phyloP scores from a whole-genome alignment of 140 eudicot species.

The Ambrosia hybrid region DNA sequence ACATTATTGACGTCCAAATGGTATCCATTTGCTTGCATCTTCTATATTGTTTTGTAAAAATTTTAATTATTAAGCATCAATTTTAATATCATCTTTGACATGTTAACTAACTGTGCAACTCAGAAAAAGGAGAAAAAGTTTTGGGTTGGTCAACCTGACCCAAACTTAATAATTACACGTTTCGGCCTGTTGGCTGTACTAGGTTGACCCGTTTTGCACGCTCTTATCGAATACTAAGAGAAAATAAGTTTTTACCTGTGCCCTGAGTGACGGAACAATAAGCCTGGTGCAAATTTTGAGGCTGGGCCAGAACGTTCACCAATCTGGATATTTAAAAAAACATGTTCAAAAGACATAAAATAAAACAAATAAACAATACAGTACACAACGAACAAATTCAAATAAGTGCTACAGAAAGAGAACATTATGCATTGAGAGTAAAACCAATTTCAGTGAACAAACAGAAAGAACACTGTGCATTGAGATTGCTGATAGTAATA shows the following conservation, averaged over 20 bases:
- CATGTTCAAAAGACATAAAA: not conserved
- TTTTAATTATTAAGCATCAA: not conserved
- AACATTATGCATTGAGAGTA: not conserved
- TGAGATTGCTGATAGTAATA: not conserved
- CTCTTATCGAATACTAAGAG: not conserved
- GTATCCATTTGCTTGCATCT: no score
- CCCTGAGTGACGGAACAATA: constrained; percentile 38
- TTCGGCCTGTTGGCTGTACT: not conserved
- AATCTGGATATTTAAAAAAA: constrained; percentile 1
- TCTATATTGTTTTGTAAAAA: no score
- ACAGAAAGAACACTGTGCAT: not conserved
- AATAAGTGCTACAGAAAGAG: not conserved
- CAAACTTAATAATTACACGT: not conserved
- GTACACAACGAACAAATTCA: not conserved
- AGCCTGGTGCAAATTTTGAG: constrained; percentile 30
- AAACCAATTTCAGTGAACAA: not conserved
- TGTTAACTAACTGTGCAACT: not conserved
- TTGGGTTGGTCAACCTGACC: constrained; percentile 8
- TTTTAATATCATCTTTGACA: not conserved
- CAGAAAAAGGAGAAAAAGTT: not conserved
- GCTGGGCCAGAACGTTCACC: constrained; percentile 32
- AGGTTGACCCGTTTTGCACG: not conserved
- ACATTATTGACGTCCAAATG: no score
- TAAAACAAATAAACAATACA: not conserved
- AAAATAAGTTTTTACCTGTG: constrained; percentile 51